A percentile compares a stretch with the other conserved stretches of the same genome.
These are phyloP conservation scores for Mucuna pruriens DNA, from an alignment of 306 rosid species.

Conservation along the genomic window DNA sequence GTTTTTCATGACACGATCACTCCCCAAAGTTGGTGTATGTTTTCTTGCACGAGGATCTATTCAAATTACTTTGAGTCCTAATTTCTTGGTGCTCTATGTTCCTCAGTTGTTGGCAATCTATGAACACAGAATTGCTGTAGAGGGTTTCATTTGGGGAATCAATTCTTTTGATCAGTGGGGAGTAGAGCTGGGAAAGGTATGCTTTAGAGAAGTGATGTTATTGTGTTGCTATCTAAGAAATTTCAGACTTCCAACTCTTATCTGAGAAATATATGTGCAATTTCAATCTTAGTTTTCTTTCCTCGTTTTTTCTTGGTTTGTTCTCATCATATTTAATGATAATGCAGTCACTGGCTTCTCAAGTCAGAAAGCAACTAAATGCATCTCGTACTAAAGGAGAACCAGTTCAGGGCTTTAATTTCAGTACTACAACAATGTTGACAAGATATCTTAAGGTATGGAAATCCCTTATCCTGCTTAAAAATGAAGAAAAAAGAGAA, in stretches of 20 bases:
- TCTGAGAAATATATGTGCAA: constrained; percentile 9
- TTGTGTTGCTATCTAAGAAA: neutral
- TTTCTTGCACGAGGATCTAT: constrained; percentile 11
- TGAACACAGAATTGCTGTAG: constrained; percentile 93
- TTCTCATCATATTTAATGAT: constrained; percentile 12
- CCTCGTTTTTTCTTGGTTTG: neutral
- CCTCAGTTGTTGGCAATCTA: constrained; percentile 85
- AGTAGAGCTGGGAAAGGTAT: constrained; percentile 97
- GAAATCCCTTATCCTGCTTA: neutral
- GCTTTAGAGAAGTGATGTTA: constrained; percentile 13
- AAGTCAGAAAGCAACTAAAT: constrained; percentile 86
- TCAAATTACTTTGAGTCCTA: constrained; percentile 31
- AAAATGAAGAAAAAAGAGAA: neutral
- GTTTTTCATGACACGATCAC: neutral
- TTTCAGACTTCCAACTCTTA: constrained; percentile 19
- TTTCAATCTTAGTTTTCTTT: neutral
- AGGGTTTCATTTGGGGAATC: constrained; percentile 96
- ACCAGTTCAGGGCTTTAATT: constrained; percentile 81
- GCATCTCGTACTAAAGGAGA: constrained; percentile 75
- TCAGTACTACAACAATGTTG: constrained; percentile 67
- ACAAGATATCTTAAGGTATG: constrained; percentile 80
- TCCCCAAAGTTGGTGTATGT: neutral
- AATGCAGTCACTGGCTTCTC: constrained; percentile 83
- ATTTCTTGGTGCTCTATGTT: constrained; percentile 30
- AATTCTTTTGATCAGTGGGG: constrained; percentile 99